These are phyloP conservation scores for Pseudocercospora pini-densiflorae DNA, from an alignment of 2,329 filamentous ascomycete genomes.

Conservation along the genomic window DNA sequence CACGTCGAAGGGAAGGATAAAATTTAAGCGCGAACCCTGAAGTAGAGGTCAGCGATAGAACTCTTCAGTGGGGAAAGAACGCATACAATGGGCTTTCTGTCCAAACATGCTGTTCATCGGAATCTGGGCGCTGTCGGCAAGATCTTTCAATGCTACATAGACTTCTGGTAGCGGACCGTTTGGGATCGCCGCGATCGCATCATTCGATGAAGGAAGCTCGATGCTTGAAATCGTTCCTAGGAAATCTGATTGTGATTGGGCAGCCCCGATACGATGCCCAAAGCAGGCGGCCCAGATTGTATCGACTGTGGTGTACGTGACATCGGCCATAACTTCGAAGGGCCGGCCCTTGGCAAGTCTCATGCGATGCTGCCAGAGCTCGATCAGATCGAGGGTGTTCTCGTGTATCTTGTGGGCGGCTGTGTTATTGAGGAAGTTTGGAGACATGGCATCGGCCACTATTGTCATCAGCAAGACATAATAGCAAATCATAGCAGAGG, in stretches of 20 bases:
- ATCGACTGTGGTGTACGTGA: not conserved
- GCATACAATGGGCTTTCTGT: conserved; percentile 4
- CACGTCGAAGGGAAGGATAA: conserved; percentile 4
- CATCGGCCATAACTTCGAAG: not conserved
- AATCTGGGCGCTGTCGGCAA: conserved; percentile 4
- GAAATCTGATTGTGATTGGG: not conserved
- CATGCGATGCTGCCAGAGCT: conserved; percentile 3
- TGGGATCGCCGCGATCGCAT: conserved; percentile 1
- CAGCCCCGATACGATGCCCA: not conserved
- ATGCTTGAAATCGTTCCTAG: not conserved
- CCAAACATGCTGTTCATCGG: conserved; percentile 7
- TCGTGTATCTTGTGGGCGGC: not conserved
- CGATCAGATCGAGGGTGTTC: not conserved
- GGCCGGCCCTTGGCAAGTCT: conserved; percentile 5
- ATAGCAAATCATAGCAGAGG: too few relatives aligned
- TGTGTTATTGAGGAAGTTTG: conserved; percentile 4
- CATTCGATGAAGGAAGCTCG: not conserved
- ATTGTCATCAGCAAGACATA: too few relatives aligned
- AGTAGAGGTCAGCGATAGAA: not conserved
- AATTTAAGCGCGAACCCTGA: conserved; percentile 13
- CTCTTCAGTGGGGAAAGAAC: not conserved
- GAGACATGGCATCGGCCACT: conserved; percentile 10
- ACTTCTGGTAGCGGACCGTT: not conserved
- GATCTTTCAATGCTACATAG: not conserved
- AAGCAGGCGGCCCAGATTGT: conserved; percentile 13